Evolutionary conservation across 345 rosid genomes (phyloP).

Genomic region (Arabidopsis suecica): DNA sequence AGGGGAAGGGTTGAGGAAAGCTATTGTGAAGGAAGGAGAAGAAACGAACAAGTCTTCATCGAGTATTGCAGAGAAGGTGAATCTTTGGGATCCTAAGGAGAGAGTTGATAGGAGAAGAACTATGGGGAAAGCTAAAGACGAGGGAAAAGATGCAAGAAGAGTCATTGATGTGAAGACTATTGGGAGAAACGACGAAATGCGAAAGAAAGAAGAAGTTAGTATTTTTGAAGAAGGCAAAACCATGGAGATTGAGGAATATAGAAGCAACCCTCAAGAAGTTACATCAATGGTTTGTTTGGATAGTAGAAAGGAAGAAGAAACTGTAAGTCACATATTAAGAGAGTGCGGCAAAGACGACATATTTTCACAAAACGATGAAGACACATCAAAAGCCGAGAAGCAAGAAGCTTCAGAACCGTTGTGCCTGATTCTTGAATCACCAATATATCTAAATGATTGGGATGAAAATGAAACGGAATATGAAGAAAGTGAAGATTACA

Average conservation of each 20-base stretch:
- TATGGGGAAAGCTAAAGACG: neutral
- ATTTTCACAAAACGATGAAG: neutral
- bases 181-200: constrained; percentile 10
- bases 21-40: neutral
- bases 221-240: neutral
- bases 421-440: neutral
- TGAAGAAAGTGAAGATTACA: constrained; percentile 40
- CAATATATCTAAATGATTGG: neutral
- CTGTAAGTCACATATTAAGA: neutral
- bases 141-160: neutral
- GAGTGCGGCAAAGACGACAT: neutral
- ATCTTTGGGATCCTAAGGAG: constrained; percentile 11
- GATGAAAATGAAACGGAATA: neutral
- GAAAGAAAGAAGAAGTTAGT: constrained; percentile 15
- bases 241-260: constrained; percentile 20
- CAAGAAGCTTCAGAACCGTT: constrained; percentile 21
- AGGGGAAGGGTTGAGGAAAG: constrained; percentile 9
- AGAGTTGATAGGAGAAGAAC: neutral
- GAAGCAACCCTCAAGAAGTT: constrained; percentile 1
- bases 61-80: constrained; percentile 23
- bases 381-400: constrained; percentile 9
- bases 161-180: neutral
- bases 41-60: constrained; percentile 3
- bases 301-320: constrained; percentile 15
- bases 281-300: constrained; percentile 12